Base-by-base conservation (phyloP, 192 early-diverging fungal genomes). In the Backusella tarrabulga region DNA sequence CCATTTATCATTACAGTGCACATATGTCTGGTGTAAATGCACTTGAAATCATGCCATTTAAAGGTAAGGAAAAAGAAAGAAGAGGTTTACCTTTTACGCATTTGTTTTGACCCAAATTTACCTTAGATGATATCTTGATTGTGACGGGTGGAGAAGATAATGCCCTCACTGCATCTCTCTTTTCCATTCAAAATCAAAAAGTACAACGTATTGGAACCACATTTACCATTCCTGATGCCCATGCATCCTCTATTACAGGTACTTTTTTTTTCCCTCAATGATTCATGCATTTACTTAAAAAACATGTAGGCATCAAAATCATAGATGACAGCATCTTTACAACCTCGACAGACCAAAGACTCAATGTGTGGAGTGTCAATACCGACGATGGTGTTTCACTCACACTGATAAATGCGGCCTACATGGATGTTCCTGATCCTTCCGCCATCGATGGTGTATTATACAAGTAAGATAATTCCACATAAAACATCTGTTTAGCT, bases 101-200 rank as follows among this genome's bases (percentile, higher is more conserved):
- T 32, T 32, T 32, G 32, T 32, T 0, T 32, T 32, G 32, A 32
- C 32, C 32, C 32, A 32, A 32, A 32, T 32, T 32, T 32, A 32
- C 32, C 23, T 23, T 42, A 23, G 80, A 26, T 5, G 70, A 41
- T 4, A 50, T 81, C 15, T 21, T 91, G 46, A 54, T 93, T 3
- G 87, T 87, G 6, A 90, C 88, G n/a, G 94, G 93, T 17, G 95
- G 95, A 4, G 95, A 96, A 63, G 93, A 96, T 77, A 93, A 93
- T 79, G 82, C 86, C 0, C 38, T 94, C 19, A 72, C 80, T 23
- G 77, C 79, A 40, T 42, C 67, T 14, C 34, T 71, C 54, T 71
- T 66, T 35, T 32, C 19, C 15, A 42, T 32, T 52, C 46, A 70
- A 35, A 4, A 56, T 3, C 19, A 68, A 36, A 17, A 72, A 84